These are phyloP conservation scores for Arthrobotrys megalospora DNA, from an alignment of 2,329 filamentous ascomycete species.

Conservation along the genomic window DNA sequence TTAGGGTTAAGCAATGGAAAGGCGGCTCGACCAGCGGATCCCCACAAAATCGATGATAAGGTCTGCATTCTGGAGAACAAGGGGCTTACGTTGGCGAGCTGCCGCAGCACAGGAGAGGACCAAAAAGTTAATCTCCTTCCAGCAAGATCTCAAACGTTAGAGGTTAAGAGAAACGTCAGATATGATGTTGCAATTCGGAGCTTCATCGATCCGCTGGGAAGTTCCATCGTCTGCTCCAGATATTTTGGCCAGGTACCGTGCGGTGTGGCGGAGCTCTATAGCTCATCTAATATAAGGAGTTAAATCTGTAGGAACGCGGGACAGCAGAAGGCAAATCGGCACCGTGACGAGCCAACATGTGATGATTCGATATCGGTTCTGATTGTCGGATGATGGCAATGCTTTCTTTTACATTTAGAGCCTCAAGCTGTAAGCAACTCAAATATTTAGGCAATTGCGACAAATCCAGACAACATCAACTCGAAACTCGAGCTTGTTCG, in stretches of 20 bases:
- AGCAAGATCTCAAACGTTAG: constrained; percentile 25
- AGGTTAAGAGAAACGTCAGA: constrained; percentile 16
- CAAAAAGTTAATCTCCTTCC: constrained; percentile 16
- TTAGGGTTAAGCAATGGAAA: constrained; percentile 43
- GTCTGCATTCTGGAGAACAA: constrained; percentile 6
- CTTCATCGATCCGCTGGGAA: constrained; percentile 28
- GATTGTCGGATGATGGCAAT: not conserved
- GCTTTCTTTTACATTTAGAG: not conserved
- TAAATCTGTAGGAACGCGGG: constrained; percentile 24
- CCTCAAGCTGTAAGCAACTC: constrained; percentile 18
- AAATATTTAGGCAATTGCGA: constrained; percentile 32
- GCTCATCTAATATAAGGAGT: constrained; percentile 31
- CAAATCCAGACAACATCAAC: constrained; percentile 35
- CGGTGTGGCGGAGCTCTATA: constrained; percentile 35
- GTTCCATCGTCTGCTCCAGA: constrained; percentile 10
- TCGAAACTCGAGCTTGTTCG: constrained; percentile 25
- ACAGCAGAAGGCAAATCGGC: constrained; percentile 31
- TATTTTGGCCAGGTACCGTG: constrained; percentile 15
- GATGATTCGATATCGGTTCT: not conserved
- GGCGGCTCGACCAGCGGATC: constrained; percentile 41
- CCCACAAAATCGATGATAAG: constrained; percentile 35
- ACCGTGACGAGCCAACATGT: constrained; percentile 2
- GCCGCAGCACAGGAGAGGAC: constrained; percentile 37
- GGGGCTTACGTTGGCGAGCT: constrained; percentile 45
- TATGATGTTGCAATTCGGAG: constrained; percentile 23